Base-by-base conservation (phyloP, 176 grass and related monocot species). In the Bonia amplexicaulis region DNA sequence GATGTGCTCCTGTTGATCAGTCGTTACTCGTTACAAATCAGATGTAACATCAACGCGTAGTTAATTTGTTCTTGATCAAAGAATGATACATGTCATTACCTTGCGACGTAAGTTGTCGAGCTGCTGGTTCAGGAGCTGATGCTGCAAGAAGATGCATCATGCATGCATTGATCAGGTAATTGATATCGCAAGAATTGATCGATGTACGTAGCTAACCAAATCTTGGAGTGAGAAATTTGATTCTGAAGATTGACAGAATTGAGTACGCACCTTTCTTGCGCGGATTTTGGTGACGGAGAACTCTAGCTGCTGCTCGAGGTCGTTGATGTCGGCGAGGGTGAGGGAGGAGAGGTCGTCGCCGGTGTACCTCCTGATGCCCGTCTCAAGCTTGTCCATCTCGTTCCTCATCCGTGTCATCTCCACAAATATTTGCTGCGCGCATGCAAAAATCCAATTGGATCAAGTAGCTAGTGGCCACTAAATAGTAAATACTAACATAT, bases 61-160 rank as follows among this genome's bases (percentile, higher is more conserved):
- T 37, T 37, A 37, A 37, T 37, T 37, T 52, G 46, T 52, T 20
- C 26, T 20, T 35, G 27, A 35, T 53, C 27, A 20, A 23, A 19
- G 25, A 8, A 46, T 1, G 5, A n/a, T 27, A 15, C 4, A 68
- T 39, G 29, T 37, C 6, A 9, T 72, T 82, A 93, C 94, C 94
- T 97, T 97, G 69, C 91, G 89, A 66, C 94, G 94, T 48, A 94
- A 49, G 44, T 97, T 97, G 78, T 97, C 94, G 54, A 97, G 78
- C 83, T 97, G 91, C 64, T 97, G 94, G 53, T 83, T 85, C 87
- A 97, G 85, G 27, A 97, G 74, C 51, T 97, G 85, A 88, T 97
- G 89, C 94, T 97, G 80, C 80, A 82, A 82, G 25, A 23, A 62
- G 59, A 62, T 27, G 3, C 27, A 68, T 39, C 3, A 57, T 57